Percentiles rank a stretch among this genome's conserved stretches.
Conservation (phyloP, 495 filamentous ascomycete species). For the Achaetomiella virescens region DNA sequence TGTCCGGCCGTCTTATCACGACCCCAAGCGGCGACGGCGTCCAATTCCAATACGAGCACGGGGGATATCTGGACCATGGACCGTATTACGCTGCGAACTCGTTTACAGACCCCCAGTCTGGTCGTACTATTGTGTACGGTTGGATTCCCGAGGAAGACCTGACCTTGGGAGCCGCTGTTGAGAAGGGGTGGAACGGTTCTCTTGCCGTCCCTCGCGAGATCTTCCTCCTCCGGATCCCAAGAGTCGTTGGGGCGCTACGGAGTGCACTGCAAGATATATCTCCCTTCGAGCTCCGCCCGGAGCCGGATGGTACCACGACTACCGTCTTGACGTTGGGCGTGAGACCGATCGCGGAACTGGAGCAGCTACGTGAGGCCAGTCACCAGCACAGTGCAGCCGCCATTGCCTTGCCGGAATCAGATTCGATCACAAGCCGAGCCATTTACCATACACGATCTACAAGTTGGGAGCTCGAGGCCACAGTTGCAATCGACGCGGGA, state of each 20-base stretch:
- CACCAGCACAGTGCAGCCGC: not conserved
- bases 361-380: not conserved
- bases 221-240: not conserved
- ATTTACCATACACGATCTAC: not conserved
- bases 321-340: not conserved
- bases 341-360: not conserved
- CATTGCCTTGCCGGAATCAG: not conserved
- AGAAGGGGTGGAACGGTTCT: not conserved
- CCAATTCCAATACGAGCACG: not conserved
- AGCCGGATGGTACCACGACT: not conserved
- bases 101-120: not conserved
- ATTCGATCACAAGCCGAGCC: not conserved
- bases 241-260: not conserved
- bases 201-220: not conserved
- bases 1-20: not conserved
- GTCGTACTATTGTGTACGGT: not conserved
- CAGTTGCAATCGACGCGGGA: not conserved
- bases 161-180: not conserved
- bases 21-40: not conserved
- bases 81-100: not conserved
- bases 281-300: not conserved
- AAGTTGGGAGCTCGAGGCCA: not conserved
- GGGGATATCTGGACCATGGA: not conserved
- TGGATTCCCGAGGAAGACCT: not conserved
- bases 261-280: not conserved